These are phyloP conservation scores for Glebionis coronaria DNA, from an alignment of 129 eudicot species.

Conservation along the genomic window DNA sequence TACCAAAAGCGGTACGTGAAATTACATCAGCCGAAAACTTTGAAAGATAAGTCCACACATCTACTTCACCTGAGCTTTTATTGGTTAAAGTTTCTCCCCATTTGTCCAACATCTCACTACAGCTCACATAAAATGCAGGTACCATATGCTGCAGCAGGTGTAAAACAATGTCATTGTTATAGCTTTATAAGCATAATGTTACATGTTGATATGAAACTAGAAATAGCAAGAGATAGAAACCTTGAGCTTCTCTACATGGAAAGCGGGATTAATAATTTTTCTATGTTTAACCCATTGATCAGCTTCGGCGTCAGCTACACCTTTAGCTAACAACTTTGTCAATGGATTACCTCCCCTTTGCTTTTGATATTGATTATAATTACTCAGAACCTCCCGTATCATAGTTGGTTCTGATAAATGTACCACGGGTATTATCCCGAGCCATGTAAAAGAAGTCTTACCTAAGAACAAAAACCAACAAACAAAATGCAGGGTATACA, in stretches of 20 bases:
- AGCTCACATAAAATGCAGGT: conserved; percentile 35
- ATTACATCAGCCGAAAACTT: conserved; percentile 30
- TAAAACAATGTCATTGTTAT: background rate
- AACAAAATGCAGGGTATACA: background rate
- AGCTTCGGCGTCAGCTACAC: background rate
- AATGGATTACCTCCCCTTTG: conserved; percentile 24
- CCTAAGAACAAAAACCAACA: conserved; percentile 1
- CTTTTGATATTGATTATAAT: conserved; percentile 19
- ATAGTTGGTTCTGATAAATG: conserved; percentile 21
- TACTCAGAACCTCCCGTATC: conserved; percentile 19
- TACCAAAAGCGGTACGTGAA: conserved; percentile 40
- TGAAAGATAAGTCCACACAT: conserved; percentile 30
- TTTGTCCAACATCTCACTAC: conserved; percentile 32
- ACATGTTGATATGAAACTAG: background rate
- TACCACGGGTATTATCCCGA: conserved; percentile 17
- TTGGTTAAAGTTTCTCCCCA: conserved; percentile 17
- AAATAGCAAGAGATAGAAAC: conserved; percentile 3
- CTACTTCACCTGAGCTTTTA: conserved; percentile 25
- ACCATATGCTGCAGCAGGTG: conserved; percentile 32
- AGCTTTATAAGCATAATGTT: background rate
- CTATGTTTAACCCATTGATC: conserved; percentile 28
- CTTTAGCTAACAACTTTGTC: conserved; percentile 14
- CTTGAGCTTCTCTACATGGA: conserved; percentile 33
- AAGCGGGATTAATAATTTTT: conserved; percentile 32
- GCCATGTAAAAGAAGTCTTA: conserved; percentile 20